Evolutionary conservation across 441 rosid species (phyloP).

Genomic region (Francoa sonchifolia): DNA sequence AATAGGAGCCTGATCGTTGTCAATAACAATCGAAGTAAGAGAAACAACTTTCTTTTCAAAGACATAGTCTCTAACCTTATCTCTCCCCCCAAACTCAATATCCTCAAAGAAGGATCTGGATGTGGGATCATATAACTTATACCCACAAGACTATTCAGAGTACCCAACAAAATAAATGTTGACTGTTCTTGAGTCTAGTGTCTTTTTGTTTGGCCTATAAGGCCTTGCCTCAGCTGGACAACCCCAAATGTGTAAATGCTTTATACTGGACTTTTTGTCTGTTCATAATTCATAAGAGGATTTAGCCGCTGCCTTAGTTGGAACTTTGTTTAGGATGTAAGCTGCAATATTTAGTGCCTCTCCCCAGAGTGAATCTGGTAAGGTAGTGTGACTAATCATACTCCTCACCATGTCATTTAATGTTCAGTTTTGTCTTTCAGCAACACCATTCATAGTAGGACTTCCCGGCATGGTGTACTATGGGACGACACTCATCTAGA

Average conservation of each 20-base stretch:
- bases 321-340: too few relatives aligned
- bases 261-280: neutral
- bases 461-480: neutral
- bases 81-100: neutral
- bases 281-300: neutral
- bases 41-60: neutral
- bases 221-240: neutral
- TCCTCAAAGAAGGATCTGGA: neutral
- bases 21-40: neutral
- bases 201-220: too few relatives aligned
- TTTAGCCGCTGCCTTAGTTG: neutral
- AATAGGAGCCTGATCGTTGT: neutral
- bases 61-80: neutral
- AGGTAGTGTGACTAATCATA: neutral
- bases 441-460: constrained; percentile 2
- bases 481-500: neutral
- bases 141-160: neutral
- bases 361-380: neutral
- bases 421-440: neutral
- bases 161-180: neutral
- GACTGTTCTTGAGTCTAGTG: neutral
- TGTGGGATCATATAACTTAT: neutral
- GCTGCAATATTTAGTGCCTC: too few relatives aligned
- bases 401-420: neutral
- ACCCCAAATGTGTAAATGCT: neutral